phyloP scores from a whole-genome alignment of 2,329 filamentous ascomycete genomes.

The Penicillium concentricum region DNA sequence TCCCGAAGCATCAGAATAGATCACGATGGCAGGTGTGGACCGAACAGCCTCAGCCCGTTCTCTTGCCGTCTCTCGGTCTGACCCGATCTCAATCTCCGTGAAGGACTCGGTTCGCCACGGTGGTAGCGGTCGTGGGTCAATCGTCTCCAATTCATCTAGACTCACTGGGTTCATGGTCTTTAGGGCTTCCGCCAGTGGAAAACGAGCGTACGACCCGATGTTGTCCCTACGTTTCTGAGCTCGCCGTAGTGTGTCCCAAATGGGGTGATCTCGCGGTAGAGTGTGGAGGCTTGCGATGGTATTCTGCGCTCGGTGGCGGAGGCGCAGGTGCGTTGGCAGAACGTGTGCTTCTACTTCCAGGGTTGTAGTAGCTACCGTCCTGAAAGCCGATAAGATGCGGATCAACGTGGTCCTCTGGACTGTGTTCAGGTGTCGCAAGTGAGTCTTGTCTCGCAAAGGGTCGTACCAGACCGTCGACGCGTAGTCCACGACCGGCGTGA shows the following conservation, averaged over 20 bases:
- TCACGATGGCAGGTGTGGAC: not conserved
- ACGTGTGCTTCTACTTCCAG: not conserved
- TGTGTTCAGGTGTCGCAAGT: not conserved
- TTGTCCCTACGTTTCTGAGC: not conserved
- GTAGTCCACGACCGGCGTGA: conserved; percentile 25
- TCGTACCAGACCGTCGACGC: conserved; percentile 27
- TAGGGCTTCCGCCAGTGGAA: not conserved
- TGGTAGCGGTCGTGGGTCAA: not conserved
- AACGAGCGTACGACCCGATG: not conserved
- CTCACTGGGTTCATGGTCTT: not conserved
- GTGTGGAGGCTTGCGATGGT: not conserved
- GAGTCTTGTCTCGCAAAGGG: conserved; percentile 4
- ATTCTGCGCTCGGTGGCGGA: not conserved
- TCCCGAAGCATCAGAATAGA: not conserved
- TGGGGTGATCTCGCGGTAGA: not conserved
- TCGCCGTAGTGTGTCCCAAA: not conserved
- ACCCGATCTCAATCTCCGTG: not conserved
- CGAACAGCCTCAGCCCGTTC: too few relatives aligned
- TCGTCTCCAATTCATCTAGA: not conserved
- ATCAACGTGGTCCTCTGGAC: not conserved
- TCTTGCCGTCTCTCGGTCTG: not conserved
- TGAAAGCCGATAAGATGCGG: not conserved
- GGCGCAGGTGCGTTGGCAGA: not conserved
- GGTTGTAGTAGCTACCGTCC: conserved; percentile 1
- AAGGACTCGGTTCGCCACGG: not conserved